Conservation (phyloP, 768 basidiomycete genomes). For the Xanthoconium stramineum region DNA sequence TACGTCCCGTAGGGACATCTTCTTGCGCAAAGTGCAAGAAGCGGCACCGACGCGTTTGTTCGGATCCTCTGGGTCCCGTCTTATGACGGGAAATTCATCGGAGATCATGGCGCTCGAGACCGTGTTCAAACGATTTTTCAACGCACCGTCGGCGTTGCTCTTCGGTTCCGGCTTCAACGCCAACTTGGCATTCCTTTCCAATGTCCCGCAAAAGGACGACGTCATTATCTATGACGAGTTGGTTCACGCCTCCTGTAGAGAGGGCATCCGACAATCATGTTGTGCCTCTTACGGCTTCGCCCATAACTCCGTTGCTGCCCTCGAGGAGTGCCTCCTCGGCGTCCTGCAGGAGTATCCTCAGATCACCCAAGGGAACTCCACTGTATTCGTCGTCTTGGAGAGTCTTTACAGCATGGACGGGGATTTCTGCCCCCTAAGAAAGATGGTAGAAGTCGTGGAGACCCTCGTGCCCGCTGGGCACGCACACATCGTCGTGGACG, state of each 20-base stretch:
- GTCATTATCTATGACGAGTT: conserved; percentile 51
- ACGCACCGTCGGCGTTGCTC: conserved; percentile 41
- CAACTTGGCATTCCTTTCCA: conserved; percentile 46
- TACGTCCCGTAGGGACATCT: conserved; percentile 26
- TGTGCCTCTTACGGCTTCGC: conserved; percentile 33
- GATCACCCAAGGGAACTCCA: conserved; percentile 25
- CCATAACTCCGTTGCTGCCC: conserved; percentile 42
- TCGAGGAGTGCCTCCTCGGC: conserved; percentile 28
- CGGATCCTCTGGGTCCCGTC: conserved; percentile 50
- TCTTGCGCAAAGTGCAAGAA: conserved; percentile 31
- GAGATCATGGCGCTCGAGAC: conserved; percentile 16
- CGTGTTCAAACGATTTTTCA: conserved; percentile 11
- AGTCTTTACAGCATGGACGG: conserved; percentile 63
- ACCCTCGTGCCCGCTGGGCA: conserved; percentile 34
- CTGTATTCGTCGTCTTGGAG: conserved; percentile 51
- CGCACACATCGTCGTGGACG: conserved; percentile 50
- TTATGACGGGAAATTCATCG: conserved; percentile 38
- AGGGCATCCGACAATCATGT: conserved; percentile 45
- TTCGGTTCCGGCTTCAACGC: conserved; percentile 58
- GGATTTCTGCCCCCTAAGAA: conserved; percentile 44
- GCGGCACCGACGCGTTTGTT: conserved; percentile 26
- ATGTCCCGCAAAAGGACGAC: conserved; percentile 44
- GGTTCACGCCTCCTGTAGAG: conserved; percentile 50
- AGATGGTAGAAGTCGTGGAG: conserved; percentile 40
- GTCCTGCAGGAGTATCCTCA: conserved; percentile 24